These are phyloP conservation scores for Myriosclerotinia curreyana DNA, from an alignment of 2,329 filamentous ascomycete species.

Conservation along the genomic window DNA sequence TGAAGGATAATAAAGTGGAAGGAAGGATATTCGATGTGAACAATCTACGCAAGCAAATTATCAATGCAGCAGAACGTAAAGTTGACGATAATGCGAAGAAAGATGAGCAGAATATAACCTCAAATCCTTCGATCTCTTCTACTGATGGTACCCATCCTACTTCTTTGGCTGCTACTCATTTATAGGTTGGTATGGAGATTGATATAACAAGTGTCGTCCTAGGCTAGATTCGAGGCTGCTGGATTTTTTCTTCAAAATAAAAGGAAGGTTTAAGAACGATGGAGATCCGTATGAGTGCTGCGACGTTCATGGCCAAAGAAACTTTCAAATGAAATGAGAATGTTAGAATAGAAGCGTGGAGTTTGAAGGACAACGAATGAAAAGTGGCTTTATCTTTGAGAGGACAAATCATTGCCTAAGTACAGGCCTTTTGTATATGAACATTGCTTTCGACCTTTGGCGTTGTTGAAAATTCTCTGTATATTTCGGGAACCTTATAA, in stretches of 20 bases:
- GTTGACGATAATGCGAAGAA: background rate
- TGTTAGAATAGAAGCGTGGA: background rate
- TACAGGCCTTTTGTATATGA: no score
- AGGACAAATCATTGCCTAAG: no score
- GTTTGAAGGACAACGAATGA: background rate
- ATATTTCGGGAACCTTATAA: no score
- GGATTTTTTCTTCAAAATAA: background rate
- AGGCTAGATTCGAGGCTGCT: background rate
- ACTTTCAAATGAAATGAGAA: background rate
- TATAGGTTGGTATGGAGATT: background rate
- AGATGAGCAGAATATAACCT: background rate
- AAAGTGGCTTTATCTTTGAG: background rate
- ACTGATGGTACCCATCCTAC: conserved; percentile 3
- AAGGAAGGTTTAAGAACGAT: background rate
- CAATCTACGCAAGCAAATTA: conserved; percentile 8
- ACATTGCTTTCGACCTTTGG: no score
- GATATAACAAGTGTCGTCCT: background rate
- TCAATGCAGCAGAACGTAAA: conserved; percentile 1
- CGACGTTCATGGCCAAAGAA: background rate
- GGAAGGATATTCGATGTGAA: background rate
- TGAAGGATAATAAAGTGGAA: conserved; percentile 1
- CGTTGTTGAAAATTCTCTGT: no score
- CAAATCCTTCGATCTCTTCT: background rate
- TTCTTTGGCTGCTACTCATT: background rate
- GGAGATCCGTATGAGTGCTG: background rate